Conservation (phyloP, 805 yeast species). For the Candida koratica region DNA sequence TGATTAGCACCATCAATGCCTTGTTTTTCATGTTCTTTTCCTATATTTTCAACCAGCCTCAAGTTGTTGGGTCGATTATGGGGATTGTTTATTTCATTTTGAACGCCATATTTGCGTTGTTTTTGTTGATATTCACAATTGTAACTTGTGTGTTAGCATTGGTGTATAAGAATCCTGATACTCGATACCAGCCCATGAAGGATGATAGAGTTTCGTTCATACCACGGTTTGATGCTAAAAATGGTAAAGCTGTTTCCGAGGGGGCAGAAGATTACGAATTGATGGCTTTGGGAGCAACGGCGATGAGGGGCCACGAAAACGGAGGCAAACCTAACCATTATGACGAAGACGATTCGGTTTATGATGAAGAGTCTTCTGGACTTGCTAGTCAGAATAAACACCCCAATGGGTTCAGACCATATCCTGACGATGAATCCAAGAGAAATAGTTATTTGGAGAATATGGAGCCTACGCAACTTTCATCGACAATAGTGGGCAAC, state of each 20-base stretch:
- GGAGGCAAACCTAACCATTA: constrained; percentile 21
- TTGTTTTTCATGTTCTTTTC: constrained; percentile 87
- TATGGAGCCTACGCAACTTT: constrained; percentile 41
- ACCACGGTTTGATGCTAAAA: constrained; percentile 50
- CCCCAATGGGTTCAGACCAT: constrained; percentile 12
- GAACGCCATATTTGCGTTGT: constrained; percentile 84
- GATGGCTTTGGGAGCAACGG: constrained; percentile 68
- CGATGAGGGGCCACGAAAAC: constrained; percentile 58
- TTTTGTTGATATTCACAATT: constrained; percentile 79
- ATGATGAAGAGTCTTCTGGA: constrained; percentile 26
- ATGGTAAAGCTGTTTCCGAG: constrained; percentile 18
- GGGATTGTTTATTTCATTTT: constrained; percentile 85
- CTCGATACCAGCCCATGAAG: constrained; percentile 91
- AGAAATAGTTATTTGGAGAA: constrained; percentile 25
- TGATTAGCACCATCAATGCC: constrained; percentile 77
- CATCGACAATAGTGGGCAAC: constrained; percentile 41
- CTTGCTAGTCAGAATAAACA: constrained; percentile 12
- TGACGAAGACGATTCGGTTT: constrained; percentile 31
- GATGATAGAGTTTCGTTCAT: constrained; percentile 97
- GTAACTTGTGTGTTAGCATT: constrained; percentile 83
- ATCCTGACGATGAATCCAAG: constrained; percentile 17
- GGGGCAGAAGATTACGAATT: constrained; percentile 53
- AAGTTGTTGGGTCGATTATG: constrained; percentile 84
- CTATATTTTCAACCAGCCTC: constrained; percentile 76
- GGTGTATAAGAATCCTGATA: constrained; percentile 87